Base-by-base conservation (phyloP, 345 rosid genomes). In the Eucalyptus victrix region DNA sequence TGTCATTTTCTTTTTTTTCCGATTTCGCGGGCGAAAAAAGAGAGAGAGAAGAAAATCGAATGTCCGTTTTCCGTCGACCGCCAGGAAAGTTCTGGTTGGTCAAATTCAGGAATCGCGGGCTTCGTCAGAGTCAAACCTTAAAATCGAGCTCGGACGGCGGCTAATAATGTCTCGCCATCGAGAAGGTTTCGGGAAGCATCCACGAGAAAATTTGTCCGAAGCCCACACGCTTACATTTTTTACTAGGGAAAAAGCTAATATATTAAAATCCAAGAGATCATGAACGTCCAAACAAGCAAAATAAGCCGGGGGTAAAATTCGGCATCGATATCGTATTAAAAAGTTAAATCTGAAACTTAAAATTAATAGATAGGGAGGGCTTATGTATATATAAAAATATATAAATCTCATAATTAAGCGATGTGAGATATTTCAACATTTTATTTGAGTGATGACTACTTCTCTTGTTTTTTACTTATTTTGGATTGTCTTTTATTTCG, bases 271-370 rank as follows among this genome's bases (percentile, higher is more conserved):
- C 24, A 53, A 53, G 56, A 53, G 56, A 18, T 53, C 24, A 53
- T 53, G 56, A 9, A 18, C 23, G 56, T 53, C 56, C 56, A 53
- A 51, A 53, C 56, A 53, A 7, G 56, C 56, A 53, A 34, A 34
- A 69, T 18, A 72, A 34, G 14, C 24, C 3, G 4, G 6, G 12
- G 42, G 2, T 9, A 2, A 3, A 8, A 34, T 34, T 10, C 4
- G 1, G 2, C 6, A 0, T 8, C 1, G 2, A 72, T 19, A 18
- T 8, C 3, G 1, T 15, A 0, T 17, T 16, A 69, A 9, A 69
- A 32, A 17, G 42, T 17, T 69, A 1, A 5, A 32, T 17, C 3
- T 0, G 3, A 69, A 67, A 8, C 12, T 23, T 19, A 6, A 21
- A 11, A 9, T 11, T 21, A 76, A 72, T 72, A 37, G 2, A 37